Conservation (phyloP, 2,329 filamentous ascomycete species). For the Trichophyton verrucosum region DNA sequence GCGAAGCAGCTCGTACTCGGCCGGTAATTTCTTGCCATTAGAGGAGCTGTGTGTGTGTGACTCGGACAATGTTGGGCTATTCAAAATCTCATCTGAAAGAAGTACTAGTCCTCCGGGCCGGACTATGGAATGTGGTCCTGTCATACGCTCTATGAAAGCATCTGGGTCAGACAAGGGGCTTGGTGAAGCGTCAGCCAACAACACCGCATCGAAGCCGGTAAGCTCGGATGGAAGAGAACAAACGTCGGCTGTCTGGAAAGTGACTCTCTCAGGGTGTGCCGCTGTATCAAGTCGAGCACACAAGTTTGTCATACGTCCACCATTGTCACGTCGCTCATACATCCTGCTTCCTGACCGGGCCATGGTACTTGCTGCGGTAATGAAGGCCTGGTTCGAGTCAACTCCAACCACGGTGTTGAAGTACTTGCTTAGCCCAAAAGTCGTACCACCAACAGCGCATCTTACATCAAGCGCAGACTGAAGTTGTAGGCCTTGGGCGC, state of each 20-base stretch:
- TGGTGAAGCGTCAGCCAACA: not conserved
- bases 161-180: not conserved
- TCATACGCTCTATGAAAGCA: not conserved
- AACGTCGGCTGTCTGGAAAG: not conserved
- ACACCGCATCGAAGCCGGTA: not conserved
- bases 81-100: not conserved
- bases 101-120: not conserved
- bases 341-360: not conserved
- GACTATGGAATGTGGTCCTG: not conserved
- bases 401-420: not conserved
- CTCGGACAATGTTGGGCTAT: not conserved
- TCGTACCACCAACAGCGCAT: not conserved
- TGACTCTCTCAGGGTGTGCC: not conserved
- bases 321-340: not conserved
- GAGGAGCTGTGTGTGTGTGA: not conserved
- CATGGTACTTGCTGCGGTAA: not conserved
- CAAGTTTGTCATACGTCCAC: not conserved
- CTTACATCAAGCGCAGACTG: not conserved
- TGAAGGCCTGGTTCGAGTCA: not conserved
- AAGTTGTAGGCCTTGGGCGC: not conserved
- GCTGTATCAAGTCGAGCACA: not conserved
- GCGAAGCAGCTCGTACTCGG: not conserved
- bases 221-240: not conserved
- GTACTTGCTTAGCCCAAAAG: not conserved
- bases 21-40: not conserved